Evolutionary conservation across 176 grass and related monocot genomes (phyloP), one percentile per base, ranked within the genome.

Genomic region (Alloteropsis semialata): DNA sequence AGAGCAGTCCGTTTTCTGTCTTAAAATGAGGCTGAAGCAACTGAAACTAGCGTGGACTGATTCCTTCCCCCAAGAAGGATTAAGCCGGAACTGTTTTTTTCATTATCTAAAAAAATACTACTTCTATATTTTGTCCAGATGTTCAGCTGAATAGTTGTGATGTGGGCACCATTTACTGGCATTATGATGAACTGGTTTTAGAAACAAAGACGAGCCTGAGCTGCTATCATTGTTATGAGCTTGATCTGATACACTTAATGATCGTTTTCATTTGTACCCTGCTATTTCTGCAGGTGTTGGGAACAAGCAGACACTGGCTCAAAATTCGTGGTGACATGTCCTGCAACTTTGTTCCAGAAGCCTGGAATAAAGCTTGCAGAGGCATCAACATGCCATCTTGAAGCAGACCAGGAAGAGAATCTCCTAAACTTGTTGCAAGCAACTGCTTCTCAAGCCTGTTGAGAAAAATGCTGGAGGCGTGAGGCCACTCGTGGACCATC

Each of bases 401-500:
- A 84, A 89, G 76, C 81, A 56, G 75, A 58, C 58, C 30, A 66
- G 65, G 46, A 22, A 57, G 67, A 34, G 57, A 79, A 88, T 88
- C 74, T 58, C 67, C 46, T 84, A 67, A 67, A 74, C 66, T 53
- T 83, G 56, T 72, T n/a, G 30, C 74, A 72, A 56, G 44, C 64
- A 22, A 36, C 22, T 54, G 77, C 60, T 22, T 80, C 28, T 50
- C 33, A 86, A 83, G 74, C 55, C 48, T 81, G 16, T 81, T 21
- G 3, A 22, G 28, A 56, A 11, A 78, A 83, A 66, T 38, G 65
- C 55, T 19, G 14, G 44, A 55, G 54, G 51, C 15, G 57, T 55
- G 65, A 78, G 62, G 86, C 65, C 37, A 13, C 65, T 84, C 81
- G 24, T 72, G 80, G 74, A 73, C 65, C 73, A 82, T 83, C 86